phyloP scores from a whole-genome alignment of 805 yeast species.

The Zygoascus tannicola region DNA sequence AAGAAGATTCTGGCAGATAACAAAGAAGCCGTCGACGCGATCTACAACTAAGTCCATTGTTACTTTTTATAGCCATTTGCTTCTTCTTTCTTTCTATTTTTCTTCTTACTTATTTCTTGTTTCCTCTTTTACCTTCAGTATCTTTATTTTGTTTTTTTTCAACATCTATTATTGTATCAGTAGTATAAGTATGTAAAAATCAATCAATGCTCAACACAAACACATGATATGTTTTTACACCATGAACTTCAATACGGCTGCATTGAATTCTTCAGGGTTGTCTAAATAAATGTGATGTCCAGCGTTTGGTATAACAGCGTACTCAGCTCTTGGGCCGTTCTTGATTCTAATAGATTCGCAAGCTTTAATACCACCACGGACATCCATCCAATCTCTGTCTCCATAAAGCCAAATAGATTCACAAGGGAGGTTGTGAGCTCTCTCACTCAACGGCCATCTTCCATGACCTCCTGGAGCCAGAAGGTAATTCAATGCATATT shows the following conservation, averaged over 20 bases:
- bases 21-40: slow-evolving; percentile 54
- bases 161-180: too few species aligned
- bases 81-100: too few species aligned
- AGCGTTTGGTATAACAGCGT: slow-evolving; percentile 37
- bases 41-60: slow-evolving; percentile 35
- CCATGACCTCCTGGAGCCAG: slow-evolving; percentile 91
- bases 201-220: too few species aligned
- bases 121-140: too few species aligned
- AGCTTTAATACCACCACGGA: slow-evolving; percentile 32
- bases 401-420: slow-evolving; percentile 83
- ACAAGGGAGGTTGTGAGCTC: slow-evolving; percentile 45
- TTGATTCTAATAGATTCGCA: slow-evolving; percentile 17
- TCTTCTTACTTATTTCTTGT: too few species aligned
- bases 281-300: slow-evolving; percentile 74
- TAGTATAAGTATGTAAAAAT: too few species aligned
- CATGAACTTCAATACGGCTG: slow-evolving; percentile 11
- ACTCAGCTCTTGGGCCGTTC: slow-evolving; percentile 22
- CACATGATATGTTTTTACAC: too few species aligned
- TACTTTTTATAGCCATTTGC: too few species aligned
- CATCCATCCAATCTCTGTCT: slow-evolving; percentile 60
- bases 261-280: slow-evolving; percentile 45
- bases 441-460: slow-evolving; percentile 53
- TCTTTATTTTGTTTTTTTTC: too few species aligned
- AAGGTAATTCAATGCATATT: slow-evolving; percentile 75
- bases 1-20: slow-evolving; percentile 71